A percentile compares a stretch with the other conserved stretches of the same genome.
Evolutionary conservation across 139 green algal species (phyloP).

Genomic region (Trebouxia sp.): DNA sequence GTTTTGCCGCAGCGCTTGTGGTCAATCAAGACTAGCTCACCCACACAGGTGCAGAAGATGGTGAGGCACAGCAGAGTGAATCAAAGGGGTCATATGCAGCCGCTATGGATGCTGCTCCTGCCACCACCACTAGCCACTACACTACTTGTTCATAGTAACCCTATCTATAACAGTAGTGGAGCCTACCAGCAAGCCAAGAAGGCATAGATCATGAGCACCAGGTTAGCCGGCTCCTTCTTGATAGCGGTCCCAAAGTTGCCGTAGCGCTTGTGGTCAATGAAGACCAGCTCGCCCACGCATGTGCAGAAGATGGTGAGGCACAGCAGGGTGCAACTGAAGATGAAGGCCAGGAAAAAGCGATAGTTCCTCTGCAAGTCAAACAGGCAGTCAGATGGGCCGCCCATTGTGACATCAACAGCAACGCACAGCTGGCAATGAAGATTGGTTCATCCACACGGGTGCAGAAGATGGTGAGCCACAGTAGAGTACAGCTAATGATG

Average conservation of each 20-base stretch:
- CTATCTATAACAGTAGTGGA: too few species aligned
- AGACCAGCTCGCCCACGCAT: slow-evolving; percentile 61
- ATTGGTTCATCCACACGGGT: too few species aligned
- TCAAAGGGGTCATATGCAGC: too few species aligned
- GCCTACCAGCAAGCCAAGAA: slow-evolving; percentile 79
- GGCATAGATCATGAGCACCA: slow-evolving; percentile 72
- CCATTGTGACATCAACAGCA: too few species aligned
- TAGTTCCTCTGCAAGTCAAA: slow-evolving; percentile 96
- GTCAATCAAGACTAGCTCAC: slow-evolving; percentile 50
- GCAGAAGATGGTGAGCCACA: too few species aligned
- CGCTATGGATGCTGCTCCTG: too few species aligned
- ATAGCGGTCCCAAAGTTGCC: slow-evolving; percentile 46
- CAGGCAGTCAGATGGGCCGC: too few species aligned
- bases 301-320: slow-evolving; percentile 82
- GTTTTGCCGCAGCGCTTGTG: slow-evolving; percentile 20
- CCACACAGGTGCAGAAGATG: slow-evolving; percentile 73
- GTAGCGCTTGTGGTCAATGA: slow-evolving; percentile 13
- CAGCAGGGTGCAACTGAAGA: slow-evolving; percentile 82
- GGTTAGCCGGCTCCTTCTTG: slow-evolving; percentile 47
- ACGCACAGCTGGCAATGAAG: too few species aligned
- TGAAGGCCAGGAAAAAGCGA: slow-evolving; percentile 95
- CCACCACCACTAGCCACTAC: too few species aligned
- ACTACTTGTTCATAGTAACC: too few species aligned
- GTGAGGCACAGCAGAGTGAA: slow-evolving; percentile 82
- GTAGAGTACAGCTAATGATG: slow-evolving; percentile 57